Evolutionary conservation across 176 grass and related monocot genomes (phyloP).

Genomic region (Lolium perenne): DNA sequence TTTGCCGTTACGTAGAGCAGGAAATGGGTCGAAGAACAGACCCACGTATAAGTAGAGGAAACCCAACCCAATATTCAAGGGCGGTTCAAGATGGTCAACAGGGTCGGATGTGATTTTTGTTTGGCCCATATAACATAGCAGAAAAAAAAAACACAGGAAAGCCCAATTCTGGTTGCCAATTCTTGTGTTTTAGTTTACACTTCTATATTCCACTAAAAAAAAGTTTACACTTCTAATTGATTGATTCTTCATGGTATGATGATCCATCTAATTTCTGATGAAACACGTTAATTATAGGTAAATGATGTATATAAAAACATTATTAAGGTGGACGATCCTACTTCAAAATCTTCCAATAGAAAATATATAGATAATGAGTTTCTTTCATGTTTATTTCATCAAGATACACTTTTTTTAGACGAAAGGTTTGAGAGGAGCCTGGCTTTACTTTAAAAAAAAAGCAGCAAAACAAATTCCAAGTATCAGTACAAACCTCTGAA

Average conservation of each 20-base stretch:
- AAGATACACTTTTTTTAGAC: no score
- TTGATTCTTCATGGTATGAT: neutral
- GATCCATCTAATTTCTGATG: neutral
- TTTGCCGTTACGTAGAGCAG: neutral
- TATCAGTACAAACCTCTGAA: no score
- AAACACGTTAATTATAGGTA: neutral
- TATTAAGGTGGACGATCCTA: neutral
- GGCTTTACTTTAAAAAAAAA: no score
- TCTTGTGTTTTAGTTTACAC: neutral
- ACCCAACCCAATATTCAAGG: neutral
- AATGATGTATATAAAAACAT: neutral
- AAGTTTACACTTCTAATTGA: neutral
- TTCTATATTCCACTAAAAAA: neutral
- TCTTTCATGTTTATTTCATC: no score
- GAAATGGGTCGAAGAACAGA: neutral
- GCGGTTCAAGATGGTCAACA: neutral
- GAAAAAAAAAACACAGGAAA: neutral
- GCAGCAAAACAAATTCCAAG: no score
- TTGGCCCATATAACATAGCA: neutral
- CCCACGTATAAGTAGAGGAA: neutral
- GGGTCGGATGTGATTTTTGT: neutral
- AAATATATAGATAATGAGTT: no score
- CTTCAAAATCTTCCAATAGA: neutral
- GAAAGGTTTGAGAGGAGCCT: no score
- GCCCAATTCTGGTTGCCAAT: neutral